These are phyloP conservation scores for Rutstroemia sp. DNA, from an alignment of 2,329 filamentous ascomycete species.

Conservation along the genomic window DNA sequence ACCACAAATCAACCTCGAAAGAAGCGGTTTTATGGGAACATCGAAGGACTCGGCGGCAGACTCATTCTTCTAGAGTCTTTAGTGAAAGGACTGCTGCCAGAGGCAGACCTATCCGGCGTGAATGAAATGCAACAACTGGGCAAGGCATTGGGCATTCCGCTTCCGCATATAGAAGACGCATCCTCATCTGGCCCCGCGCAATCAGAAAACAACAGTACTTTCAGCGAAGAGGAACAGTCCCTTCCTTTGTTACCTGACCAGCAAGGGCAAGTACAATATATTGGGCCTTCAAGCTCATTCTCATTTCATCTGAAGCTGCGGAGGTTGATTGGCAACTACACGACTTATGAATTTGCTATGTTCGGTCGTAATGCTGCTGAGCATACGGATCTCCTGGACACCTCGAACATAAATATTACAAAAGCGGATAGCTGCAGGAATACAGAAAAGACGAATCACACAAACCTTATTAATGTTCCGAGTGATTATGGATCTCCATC, in stretches of 20 bases:
- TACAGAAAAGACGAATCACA: background rate
- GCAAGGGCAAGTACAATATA: conserved; percentile 38
- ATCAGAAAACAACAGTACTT: conserved; percentile 13
- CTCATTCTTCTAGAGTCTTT: conserved; percentile 36
- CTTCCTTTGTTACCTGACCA: conserved; percentile 29
- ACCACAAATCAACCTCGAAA: conserved; percentile 38
- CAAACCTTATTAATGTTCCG: background rate
- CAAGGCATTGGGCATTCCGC: conserved; percentile 32
- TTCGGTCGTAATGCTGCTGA: background rate
- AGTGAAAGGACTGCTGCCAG: conserved; percentile 37
- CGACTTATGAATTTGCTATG: conserved; percentile 25
- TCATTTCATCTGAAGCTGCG: conserved; percentile 36
- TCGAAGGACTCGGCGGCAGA: conserved; percentile 34
- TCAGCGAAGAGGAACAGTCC: conserved; percentile 29
- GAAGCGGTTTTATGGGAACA: conserved; percentile 36
- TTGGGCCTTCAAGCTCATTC: conserved; percentile 36
- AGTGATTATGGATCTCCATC: conserved; percentile 14
- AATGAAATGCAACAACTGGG: conserved; percentile 35
- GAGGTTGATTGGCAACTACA: conserved; percentile 30
- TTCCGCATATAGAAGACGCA: conserved; percentile 25
- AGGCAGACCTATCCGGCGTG: conserved; percentile 35
- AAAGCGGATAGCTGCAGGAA: background rate
- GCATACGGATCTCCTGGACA: background rate
- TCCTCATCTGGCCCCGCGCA: conserved; percentile 7
- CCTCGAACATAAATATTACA: background rate